phyloP scores from a whole-genome alignment of 768 basidiomycete species.

The Hysterangium stoloniferum region DNA sequence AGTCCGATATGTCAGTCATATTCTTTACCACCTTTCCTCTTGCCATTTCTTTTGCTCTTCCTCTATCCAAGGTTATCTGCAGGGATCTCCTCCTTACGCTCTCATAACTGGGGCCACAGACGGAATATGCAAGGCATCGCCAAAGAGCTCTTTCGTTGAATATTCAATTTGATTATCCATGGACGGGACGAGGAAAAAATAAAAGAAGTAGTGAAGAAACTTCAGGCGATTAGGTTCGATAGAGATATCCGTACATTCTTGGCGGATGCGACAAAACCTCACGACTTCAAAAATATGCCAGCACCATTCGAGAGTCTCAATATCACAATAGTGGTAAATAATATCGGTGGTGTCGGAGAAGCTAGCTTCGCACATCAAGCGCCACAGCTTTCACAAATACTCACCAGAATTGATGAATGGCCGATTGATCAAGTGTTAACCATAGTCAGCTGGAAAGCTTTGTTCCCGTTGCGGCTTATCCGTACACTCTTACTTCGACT shows the following conservation, averaged over 20 bases:
- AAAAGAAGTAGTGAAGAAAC: constrained; percentile 1
- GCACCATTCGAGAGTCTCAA: constrained; percentile 5
- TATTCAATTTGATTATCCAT: constrained; percentile 14
- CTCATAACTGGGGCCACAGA: constrained; percentile 12
- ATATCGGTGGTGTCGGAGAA: constrained; percentile 7
- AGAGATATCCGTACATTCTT: constrained; percentile 2
- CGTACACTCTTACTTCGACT: constrained; percentile 10
- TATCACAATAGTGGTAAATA: constrained; percentile 9
- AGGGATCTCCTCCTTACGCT: constrained; percentile 10
- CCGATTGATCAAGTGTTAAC: constrained; percentile 1
- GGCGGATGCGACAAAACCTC: constrained; percentile 1
- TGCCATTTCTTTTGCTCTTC: constrained; percentile 5
- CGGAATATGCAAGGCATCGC: constrained; percentile 14
- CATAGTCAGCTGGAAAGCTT: constrained; percentile 5
- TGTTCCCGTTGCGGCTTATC: constrained; percentile 9
- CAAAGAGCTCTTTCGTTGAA: constrained; percentile 8
- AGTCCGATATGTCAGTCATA: not conserved
- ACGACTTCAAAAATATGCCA: constrained; percentile 6
- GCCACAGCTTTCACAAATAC: not conserved
- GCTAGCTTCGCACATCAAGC: not conserved
- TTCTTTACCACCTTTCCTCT: constrained; percentile 4
- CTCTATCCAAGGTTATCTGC: constrained; percentile 1
- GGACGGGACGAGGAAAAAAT: constrained; percentile 12
- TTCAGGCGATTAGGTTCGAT: no score
- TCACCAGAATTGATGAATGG: constrained; percentile 11